Conservation (phyloP, 305 asterid genomes). For the Striga hermonthica region DNA sequence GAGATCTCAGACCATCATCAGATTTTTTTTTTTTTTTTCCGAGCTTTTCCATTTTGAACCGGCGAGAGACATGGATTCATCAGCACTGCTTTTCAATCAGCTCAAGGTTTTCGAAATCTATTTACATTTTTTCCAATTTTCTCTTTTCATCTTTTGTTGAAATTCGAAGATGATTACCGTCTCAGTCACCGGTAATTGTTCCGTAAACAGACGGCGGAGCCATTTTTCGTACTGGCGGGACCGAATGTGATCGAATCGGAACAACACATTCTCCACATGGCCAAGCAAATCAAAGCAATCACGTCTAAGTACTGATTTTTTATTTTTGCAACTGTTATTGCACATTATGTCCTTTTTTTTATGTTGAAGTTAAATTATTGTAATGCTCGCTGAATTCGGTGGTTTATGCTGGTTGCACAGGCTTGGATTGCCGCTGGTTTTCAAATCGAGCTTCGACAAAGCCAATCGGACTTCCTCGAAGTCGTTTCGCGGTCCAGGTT, state of each 20-base stretch:
- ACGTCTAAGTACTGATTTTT: slow-evolving; percentile 54
- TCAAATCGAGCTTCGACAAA: slow-evolving; percentile 86
- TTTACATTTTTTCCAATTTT: not conserved
- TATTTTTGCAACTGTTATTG: slow-evolving; percentile 38
- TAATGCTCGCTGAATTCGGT: slow-evolving; percentile 8
- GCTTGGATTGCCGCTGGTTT: slow-evolving; percentile 67
- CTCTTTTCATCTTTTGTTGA: not conserved
- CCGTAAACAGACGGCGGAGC: slow-evolving; percentile 53
- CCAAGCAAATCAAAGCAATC: slow-evolving; percentile 67
- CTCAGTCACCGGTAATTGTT: not conserved
- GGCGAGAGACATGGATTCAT: slow-evolving; percentile 47
- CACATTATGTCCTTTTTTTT: not conserved
- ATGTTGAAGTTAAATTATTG: not conserved
- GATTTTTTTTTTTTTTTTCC: too few relatives aligned
- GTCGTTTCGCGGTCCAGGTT: slow-evolving; percentile 85
- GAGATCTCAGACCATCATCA: too few relatives aligned
- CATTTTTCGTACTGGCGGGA: slow-evolving; percentile 82
- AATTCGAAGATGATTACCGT: not conserved
- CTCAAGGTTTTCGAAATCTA: slow-evolving; percentile 47
- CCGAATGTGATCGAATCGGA: slow-evolving; percentile 97
- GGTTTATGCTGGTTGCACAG: slow-evolving; percentile 36
- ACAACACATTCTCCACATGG: slow-evolving; percentile 85
- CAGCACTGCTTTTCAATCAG: slow-evolving; percentile 53
- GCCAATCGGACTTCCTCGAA: slow-evolving; percentile 81
- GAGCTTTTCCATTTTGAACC: too few relatives aligned